Evolutionary conservation across 352 stramenopile genomes (phyloP).

Genomic region (Globisporangium paroecandrum): DNA sequence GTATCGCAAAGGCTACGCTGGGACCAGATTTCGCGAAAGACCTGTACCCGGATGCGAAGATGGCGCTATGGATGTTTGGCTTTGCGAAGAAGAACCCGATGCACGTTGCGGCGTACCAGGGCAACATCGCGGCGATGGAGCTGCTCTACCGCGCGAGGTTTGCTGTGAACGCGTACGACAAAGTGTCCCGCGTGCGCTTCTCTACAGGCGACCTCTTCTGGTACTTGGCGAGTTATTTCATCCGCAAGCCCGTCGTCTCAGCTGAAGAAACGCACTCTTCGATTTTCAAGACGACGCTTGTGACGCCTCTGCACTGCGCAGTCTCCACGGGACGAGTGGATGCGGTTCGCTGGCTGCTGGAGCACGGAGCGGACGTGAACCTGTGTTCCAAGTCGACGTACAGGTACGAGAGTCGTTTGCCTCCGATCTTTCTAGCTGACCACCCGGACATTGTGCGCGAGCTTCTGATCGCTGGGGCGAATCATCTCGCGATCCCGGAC

Average conservation of each 20-base stretch:
- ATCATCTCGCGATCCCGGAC: slow-evolving; percentile 78
- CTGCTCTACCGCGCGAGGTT: slow-evolving; percentile 56
- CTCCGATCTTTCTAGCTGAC: slow-evolving; percentile 77
- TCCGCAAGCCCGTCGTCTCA: slow-evolving; percentile 61
- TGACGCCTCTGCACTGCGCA: slow-evolving; percentile 77
- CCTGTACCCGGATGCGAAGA: slow-evolving; percentile 62
- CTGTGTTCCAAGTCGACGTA: slow-evolving; percentile 73
- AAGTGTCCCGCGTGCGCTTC: slow-evolving; percentile 75
- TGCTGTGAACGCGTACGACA: slow-evolving; percentile 72
- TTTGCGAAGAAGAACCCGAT: slow-evolving; percentile 82
- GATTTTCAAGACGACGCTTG: slow-evolving; percentile 83
- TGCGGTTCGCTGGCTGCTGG: slow-evolving; percentile 69
- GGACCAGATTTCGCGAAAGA: slow-evolving; percentile 53
- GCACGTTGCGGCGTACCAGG: slow-evolving; percentile 78
- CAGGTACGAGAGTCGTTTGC: slow-evolving; percentile 57
- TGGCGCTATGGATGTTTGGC: slow-evolving; percentile 70
- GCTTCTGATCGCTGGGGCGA: slow-evolving; percentile 57
- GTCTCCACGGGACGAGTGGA: slow-evolving; percentile 71
- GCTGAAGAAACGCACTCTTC: slow-evolving; percentile 73
- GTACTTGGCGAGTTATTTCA: slow-evolving; percentile 73
- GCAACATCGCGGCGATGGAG: slow-evolving; percentile 72
- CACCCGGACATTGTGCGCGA: slow-evolving; percentile 78
- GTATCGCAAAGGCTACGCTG: slow-evolving; percentile 48
- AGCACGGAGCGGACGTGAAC: slow-evolving; percentile 73
- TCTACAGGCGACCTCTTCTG: slow-evolving; percentile 80